phyloP scores from a whole-genome alignment of 2,329 filamentous ascomycete species.

The Colletotrichum sublineola region DNA sequence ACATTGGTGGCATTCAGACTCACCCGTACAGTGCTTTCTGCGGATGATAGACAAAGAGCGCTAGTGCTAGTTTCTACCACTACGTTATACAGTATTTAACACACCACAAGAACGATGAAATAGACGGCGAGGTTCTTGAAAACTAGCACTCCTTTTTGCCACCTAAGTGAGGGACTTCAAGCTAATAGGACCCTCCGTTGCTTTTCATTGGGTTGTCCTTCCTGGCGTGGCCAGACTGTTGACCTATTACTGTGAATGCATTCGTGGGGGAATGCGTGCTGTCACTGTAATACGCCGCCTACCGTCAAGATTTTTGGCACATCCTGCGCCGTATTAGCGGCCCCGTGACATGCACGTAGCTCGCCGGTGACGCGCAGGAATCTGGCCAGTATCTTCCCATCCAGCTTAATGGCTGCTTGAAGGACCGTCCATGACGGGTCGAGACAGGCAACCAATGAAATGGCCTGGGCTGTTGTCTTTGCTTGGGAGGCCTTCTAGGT shows the following conservation, averaged over 20 bases:
- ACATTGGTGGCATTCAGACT: neutral
- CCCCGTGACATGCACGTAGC: conserved; percentile 33
- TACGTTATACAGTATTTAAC: no score
- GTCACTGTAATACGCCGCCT: conserved; percentile 15
- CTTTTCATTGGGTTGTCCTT: no score
- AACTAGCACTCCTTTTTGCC: no score
- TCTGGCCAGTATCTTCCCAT: conserved; percentile 24
- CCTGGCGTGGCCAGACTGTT: no score
- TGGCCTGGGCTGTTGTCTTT: conserved; percentile 16
- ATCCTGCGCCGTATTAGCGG: conserved; percentile 12
- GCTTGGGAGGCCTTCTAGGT: conserved; percentile 34
- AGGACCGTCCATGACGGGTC: conserved; percentile 20
- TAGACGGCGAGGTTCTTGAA: no score
- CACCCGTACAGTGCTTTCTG: no score
- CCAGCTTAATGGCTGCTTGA: conserved; percentile 13
- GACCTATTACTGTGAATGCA: neutral
- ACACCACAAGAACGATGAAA: no score
- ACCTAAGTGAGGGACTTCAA: no score
- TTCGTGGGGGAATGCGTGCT: conserved; percentile 24
- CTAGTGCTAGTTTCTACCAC: no score
- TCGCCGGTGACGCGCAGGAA: conserved; percentile 36
- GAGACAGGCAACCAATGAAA: conserved; percentile 25
- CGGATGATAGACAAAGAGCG: no score
- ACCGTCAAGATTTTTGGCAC: conserved; percentile 34
- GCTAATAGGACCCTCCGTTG: no score